Percentiles rank a stretch among this genome's conserved stretches.
Evolutionary conservation across 2,329 filamentous ascomycete genomes (phyloP).

Genomic region (Curvularia hawaiiensis): DNA sequence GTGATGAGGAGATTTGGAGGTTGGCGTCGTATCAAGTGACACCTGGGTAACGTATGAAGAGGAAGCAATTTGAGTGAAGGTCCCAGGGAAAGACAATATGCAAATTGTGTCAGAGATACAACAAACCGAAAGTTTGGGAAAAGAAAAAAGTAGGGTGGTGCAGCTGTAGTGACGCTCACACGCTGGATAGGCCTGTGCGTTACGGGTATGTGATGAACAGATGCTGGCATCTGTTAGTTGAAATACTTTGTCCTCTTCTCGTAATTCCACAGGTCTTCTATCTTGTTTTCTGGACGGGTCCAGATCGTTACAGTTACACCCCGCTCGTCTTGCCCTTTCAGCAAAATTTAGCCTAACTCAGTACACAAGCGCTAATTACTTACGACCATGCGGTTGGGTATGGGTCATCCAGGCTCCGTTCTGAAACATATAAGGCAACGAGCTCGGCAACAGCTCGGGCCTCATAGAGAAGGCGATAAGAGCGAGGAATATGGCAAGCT

Average conservation of each 20-base stretch:
- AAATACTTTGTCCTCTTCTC: not conserved
- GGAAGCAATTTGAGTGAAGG: not conserved
- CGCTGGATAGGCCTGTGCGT: not conserved
- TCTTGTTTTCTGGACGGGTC: not conserved
- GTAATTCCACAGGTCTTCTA: not conserved
- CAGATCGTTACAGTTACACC: conserved; percentile 39
- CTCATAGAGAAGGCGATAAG: conserved; percentile 36
- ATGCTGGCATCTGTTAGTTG: not conserved
- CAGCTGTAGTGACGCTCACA: not conserved
- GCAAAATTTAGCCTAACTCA: not conserved
- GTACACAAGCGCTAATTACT: conserved; percentile 3
- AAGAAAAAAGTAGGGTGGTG: not conserved
- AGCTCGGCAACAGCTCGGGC: conserved; percentile 7
- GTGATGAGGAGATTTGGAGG: not conserved
- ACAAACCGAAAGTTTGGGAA: not conserved
- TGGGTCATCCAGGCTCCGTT: conserved; percentile 23
- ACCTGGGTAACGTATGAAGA: not conserved
- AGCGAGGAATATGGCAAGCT: conserved; percentile 41
- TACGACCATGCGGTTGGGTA: conserved; percentile 18
- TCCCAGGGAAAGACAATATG: not conserved
- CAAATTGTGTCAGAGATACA: not conserved
- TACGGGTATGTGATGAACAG: not conserved
- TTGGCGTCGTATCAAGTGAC: not conserved
- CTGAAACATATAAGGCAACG: conserved; percentile 25
- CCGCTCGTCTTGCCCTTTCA: conserved; percentile 26